Percentiles rank a stretch among this genome's conserved stretches.
Conservation (phyloP, 2,329 filamentous ascomycete species). For the Fusarium citri region DNA sequence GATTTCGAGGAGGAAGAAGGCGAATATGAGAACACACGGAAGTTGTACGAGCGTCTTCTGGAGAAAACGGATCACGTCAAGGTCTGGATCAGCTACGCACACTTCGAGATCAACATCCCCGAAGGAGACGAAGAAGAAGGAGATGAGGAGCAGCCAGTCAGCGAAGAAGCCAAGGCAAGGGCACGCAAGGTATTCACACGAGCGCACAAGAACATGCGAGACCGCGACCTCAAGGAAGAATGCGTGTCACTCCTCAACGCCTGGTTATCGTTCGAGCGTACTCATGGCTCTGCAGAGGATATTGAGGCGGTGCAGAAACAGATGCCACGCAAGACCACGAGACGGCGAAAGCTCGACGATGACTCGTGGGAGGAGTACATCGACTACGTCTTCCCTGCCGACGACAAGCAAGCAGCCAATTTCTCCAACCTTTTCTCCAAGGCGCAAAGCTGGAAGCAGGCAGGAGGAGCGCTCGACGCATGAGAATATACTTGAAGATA, state of each 20-base stretch:
- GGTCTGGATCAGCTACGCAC: constrained; percentile 99
- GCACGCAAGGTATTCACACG: constrained; percentile 87
- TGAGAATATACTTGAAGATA: constrained; percentile 16
- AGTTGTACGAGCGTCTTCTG: constrained; percentile 89
- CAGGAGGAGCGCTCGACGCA: constrained; percentile 53
- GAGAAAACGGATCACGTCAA: constrained; percentile 98
- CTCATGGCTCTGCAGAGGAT: constrained; percentile 80
- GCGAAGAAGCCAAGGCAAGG: constrained; percentile 83
- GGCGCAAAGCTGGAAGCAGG: constrained; percentile 87
- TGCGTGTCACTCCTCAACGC: constrained; percentile 90
- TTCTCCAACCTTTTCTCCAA: constrained; percentile 85
- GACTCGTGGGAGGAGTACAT: constrained; percentile 94
- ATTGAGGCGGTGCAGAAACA: constrained; percentile 87
- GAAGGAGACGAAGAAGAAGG: constrained; percentile 72
- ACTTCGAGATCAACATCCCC: constrained; percentile 95
- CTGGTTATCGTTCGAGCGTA: constrained; percentile 92
- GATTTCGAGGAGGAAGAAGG: constrained; percentile 98
- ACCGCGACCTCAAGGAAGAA: constrained; percentile 92
- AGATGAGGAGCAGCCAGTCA: constrained; percentile 76
- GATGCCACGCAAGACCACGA: constrained; percentile 95
- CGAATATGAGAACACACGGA: constrained; percentile 85
- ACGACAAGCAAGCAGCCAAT: constrained; percentile 87
- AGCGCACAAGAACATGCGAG: constrained; percentile 87
- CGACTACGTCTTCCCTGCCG: constrained; percentile 96
- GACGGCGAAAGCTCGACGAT: constrained; percentile 89